Evolutionary conservation across 2,329 filamentous ascomycete genomes (phyloP), one percentile per base, ranked within the genome.

Genomic region (Ustilaginoidea virens): DNA sequence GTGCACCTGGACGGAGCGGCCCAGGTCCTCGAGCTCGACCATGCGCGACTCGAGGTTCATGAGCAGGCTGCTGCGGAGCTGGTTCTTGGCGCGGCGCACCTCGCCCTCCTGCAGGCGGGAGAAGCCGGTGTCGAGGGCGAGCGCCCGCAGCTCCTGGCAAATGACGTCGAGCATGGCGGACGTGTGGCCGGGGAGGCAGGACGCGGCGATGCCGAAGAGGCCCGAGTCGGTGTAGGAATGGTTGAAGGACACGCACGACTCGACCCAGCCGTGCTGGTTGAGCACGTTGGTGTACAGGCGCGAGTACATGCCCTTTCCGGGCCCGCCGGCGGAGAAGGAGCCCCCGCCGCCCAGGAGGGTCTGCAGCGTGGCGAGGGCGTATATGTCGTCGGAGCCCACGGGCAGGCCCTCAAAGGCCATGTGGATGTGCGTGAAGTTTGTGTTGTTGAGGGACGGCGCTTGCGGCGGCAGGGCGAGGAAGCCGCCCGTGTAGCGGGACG

Each of bases 281-380:
- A 98, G 70, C 1, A 96, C 87, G 51, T 94, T 93, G 38, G 86
- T 96, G 64, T 94, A 98, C 7, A 98, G 71, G 9, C 90, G 79
- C 21, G 82, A 92, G 64, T 96, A 96, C 90, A 98, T 98, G 52
- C 90, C 90, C 62, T 98, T 98, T 30, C 90, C 90, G 4, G 90
- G 90, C 0, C 90, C 90, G 43, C 90, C 90, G 30, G 90, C 90
- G 11, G 82, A 92, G 61, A 98, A 98, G 32, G 86, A 94, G 15
- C 90, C 90, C 27, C 90, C 90, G 27, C 90, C 90, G 33, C 90
- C 90, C 19, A 98, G 80, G 7, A 98, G 77, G 1, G 85, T 96
- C 55, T 96, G 92, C 1, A 98, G 66, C 1, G 87, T 93, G 5
- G 90, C 90, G 25, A 96, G 74, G 12, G 90, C 86, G 58, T 96